These are phyloP conservation scores for Mycena sp. DNA, from an alignment of 1,284 basidiomycete species.

Conservation along the genomic window DNA sequence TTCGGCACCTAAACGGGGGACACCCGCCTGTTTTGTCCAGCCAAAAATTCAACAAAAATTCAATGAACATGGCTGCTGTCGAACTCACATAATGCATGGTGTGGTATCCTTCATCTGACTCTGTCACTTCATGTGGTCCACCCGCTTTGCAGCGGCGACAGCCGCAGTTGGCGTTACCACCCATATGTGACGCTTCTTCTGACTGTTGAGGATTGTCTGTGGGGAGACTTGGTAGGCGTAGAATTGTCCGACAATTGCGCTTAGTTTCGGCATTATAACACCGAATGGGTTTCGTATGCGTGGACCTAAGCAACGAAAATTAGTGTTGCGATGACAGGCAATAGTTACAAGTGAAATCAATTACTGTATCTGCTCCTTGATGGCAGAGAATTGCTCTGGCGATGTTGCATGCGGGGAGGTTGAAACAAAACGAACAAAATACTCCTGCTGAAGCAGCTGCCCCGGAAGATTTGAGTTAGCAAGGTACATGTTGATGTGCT, in stretches of 20 bases:
- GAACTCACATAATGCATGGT: background rate
- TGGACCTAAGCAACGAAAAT: too few relatives aligned
- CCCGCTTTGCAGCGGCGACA: conserved; percentile 13
- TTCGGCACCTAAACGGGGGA: background rate
- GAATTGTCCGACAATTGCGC: background rate
- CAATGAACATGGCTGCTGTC: too few relatives aligned
- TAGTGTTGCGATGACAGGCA: too few relatives aligned
- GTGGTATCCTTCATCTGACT: background rate
- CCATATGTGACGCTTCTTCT: conserved; percentile 14
- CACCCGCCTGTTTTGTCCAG: background rate
- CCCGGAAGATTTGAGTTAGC: background rate
- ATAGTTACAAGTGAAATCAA: too few relatives aligned
- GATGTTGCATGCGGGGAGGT: conserved; percentile 44
- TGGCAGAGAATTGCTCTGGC: conserved; percentile 41
- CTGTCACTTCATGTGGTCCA: background rate
- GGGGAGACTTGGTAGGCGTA: conserved; percentile 5
- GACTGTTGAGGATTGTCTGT: conserved; percentile 19
- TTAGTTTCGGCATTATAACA: background rate
- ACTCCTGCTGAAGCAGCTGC: conserved; percentile 40
- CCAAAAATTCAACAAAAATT: too few relatives aligned
- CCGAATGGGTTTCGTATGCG: background rate
- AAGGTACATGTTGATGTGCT: conserved; percentile 35
- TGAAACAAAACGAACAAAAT: conserved; percentile 42
- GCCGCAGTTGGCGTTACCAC: background rate
- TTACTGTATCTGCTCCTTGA: conserved; percentile 18